Conservation (phyloP, 2,329 filamentous ascomycete species). For the Talaromyces sp. region DNA sequence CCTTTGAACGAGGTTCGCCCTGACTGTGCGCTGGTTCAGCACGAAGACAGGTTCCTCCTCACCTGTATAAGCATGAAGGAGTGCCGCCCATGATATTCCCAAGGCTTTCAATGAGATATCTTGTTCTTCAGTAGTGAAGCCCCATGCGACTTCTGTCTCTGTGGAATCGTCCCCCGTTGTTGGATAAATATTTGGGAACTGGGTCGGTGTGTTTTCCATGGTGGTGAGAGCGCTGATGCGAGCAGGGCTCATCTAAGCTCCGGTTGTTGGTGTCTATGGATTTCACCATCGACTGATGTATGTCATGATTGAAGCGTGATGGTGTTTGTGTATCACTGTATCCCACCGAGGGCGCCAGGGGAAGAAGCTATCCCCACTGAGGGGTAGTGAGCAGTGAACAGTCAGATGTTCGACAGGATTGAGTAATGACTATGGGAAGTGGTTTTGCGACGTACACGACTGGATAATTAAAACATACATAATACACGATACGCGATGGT, state of each 20-base stretch:
- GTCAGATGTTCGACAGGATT: not conserved
- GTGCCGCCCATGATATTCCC: constrained; percentile 30
- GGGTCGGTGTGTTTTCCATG: constrained; percentile 26
- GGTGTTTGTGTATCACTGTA: not conserved
- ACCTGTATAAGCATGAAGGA: constrained; percentile 31
- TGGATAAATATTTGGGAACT: constrained; percentile 23
- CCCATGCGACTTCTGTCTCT: constrained; percentile 21
- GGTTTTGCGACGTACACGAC: not conserved
- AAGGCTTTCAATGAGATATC: constrained; percentile 23
- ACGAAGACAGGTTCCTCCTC: constrained; percentile 33
- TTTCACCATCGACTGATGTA: not conserved
- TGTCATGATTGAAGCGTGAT: not conserved
- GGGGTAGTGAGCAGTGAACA: constrained; percentile 7
- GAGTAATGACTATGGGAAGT: not conserved
- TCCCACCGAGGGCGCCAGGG: not conserved
- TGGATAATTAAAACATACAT: not conserved
- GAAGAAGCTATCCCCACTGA: constrained; percentile 13
- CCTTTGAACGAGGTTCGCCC: constrained; percentile 24
- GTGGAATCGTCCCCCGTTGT: constrained; percentile 19
- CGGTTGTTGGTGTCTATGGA: not conserved
- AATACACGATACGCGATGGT: constrained; percentile 2
- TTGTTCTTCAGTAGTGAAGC: constrained; percentile 20
- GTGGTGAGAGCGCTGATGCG: not conserved
- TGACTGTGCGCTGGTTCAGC: constrained; percentile 28
- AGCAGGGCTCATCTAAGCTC: not conserved